Base-by-base conservation (phyloP, 352 stramenopile species). In the Phytopythium chamaehyphon region DNA sequence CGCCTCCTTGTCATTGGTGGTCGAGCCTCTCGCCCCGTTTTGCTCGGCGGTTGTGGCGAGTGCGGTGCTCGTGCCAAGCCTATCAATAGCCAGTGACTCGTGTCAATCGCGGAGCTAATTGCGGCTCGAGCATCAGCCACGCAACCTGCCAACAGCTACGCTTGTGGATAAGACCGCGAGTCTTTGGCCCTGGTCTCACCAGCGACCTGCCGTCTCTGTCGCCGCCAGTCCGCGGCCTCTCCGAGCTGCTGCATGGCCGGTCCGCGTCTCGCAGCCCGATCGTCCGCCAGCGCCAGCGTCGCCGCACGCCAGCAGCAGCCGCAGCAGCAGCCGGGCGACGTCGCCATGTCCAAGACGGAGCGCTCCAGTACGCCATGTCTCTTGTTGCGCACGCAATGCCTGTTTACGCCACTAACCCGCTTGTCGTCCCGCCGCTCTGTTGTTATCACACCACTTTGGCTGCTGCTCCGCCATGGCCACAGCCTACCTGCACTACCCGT, bases 401-500 rank as follows among this genome's bases (percentile, higher is more conserved):
- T 18, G 0, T 23, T 28, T 19, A 28, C 28, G 28, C 28, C 18
- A 28, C 39, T 45, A 45, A 45, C 39, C 18, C 9, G 4, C 33
- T 54, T 39, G 42, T 59, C 35, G n/a, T 40, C 36, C 55, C 61
- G 28, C 28, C 28, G 28, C 28, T 5, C 9, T 33, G 28, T 33
- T 33, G 5, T n/a, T n/a, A n/a, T n/a, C n/a, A n/a, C n/a, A n/a
- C 28, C 28, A 33, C 28, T 33, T 33, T 33, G 28, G 28, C 28
- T 33, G 28, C 28, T 33, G 9, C 28, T 33, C 28, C 28, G 28
- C 9, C 28, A 33, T 64, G 10, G 48, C 26, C n/a, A 14, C 38
- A 77, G 68, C 69, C 19, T 57, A 64, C 22, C 81, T 80, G 44
- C 63, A 63, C 6, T 71, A 73, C 43, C 73, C 73, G 28, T 73